These are phyloP conservation scores for Penicillium vulpinum DNA, from an alignment of 2,329 filamentous ascomycete species.

Conservation along the genomic window DNA sequence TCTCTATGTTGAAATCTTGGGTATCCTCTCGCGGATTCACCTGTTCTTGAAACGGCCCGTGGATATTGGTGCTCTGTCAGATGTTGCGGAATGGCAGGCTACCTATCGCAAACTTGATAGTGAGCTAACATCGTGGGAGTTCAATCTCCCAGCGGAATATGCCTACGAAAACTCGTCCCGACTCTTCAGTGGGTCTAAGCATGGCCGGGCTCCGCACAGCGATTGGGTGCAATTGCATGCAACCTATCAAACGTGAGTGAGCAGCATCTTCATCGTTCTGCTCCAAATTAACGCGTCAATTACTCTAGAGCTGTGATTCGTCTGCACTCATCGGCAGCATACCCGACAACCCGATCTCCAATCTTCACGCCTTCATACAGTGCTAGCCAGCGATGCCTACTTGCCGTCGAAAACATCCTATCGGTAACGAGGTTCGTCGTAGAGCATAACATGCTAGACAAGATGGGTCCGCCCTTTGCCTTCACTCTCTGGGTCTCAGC, in stretches of 20 bases:
- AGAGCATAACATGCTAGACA: conserved; percentile 70
- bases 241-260: conserved; percentile 74
- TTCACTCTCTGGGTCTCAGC: conserved; percentile 93
- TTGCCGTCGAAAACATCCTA: conserved; percentile 79
- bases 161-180: conserved; percentile 71
- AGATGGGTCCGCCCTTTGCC: conserved; percentile 85
- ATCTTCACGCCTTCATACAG: conserved; percentile 89
- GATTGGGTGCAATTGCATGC: conserved; percentile 90
- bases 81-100: conserved; percentile 87
- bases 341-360: conserved; percentile 81
- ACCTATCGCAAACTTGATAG: conserved; percentile 83
- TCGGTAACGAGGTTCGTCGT: conserved; percentile 77
- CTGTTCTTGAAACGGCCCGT: conserved; percentile 85
- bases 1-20: conserved; percentile 86
- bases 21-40: conserved; percentile 84
- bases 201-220: conserved; percentile 70
- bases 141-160: conserved; percentile 77
- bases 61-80: conserved; percentile 77
- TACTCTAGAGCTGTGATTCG: conserved; percentile 70
- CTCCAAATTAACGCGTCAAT: conserved; percentile 22
- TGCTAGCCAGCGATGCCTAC: conserved; percentile 78
- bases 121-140: conserved; percentile 78
- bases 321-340: conserved; percentile 87
- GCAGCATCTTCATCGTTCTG: background rate
- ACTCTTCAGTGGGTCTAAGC: conserved; percentile 66